phyloP scores from a whole-genome alignment of 495 filamentous ascomycete species.

The Penicillium mononematosum region DNA sequence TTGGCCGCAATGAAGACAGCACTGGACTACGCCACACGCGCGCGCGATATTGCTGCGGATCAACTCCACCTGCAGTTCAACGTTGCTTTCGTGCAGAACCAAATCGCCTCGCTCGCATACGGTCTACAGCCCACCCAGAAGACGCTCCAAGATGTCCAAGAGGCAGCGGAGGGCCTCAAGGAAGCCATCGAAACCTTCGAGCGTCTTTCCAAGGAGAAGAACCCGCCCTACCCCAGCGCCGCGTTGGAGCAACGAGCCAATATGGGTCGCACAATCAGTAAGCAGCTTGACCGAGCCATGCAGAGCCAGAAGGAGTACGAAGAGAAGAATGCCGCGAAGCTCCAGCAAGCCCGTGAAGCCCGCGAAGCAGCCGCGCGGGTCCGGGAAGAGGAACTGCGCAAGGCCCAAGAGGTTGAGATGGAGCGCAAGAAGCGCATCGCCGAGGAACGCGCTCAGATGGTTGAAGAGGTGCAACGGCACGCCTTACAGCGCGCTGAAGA shows the following conservation, averaged over 20 bases:
- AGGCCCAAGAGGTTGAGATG: constrained; percentile 61
- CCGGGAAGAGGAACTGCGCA: constrained; percentile 69
- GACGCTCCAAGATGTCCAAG: constrained; percentile 73
- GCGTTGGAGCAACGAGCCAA: constrained; percentile 93
- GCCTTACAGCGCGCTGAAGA: constrained; percentile 70
- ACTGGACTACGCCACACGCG: constrained; percentile 85
- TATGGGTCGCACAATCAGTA: constrained; percentile 93
- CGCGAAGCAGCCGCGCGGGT: constrained; percentile 73
- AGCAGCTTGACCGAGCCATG: constrained; percentile 81
- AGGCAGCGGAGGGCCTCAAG: constrained; percentile 80
- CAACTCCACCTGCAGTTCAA: constrained; percentile 95
- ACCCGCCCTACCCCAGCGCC: constrained; percentile 84
- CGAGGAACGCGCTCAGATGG: constrained; percentile 76
- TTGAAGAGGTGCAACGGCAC: constrained; percentile 69
- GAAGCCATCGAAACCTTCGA: constrained; percentile 80
- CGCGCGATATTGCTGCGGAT: constrained; percentile 72
- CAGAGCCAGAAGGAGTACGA: constrained; percentile 89
- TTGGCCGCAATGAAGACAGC: constrained; percentile 79
- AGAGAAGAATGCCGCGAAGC: constrained; percentile 82
- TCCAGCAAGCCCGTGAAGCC: constrained; percentile 68
- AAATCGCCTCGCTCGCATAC: constrained; percentile 81
- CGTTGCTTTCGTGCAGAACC: constrained; percentile 94
- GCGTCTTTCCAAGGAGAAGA: constrained; percentile 74
- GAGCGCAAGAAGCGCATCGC: constrained; percentile 74
- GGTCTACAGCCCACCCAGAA: constrained; percentile 70